Evolutionary conservation across 768 basidiomycete species (phyloP), one percentile per base, ranked within the genome.

Genomic region (Kwoniella mangroviensis): DNA sequence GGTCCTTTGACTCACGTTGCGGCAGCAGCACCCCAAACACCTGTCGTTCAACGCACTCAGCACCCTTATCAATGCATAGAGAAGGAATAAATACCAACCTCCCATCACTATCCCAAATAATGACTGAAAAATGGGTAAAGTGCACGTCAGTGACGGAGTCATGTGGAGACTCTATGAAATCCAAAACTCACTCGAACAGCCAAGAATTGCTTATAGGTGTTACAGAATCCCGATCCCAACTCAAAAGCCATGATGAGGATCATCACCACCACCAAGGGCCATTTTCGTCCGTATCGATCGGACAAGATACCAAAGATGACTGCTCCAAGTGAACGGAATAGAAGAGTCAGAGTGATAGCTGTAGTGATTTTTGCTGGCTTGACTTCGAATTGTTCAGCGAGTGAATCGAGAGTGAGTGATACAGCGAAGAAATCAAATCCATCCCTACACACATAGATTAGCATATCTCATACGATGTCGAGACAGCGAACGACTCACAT

Each of bases 271-370:
- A 74, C 76, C 4, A 74, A 86, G 4, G 94, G 94, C 94, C 94
- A 98, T 86, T 95, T 96, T 34, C 95, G 88, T 4, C 95, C 95
- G 81, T 86, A 96, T 3, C 95, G 88, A 81, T 97, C 95, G 1
- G 91, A 91, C n/a, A 90, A 75, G 53, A 94, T 81, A 56, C 93
- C 94, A 73, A 96, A 94, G 74, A 94, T 84, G 59, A 93, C 71
- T 2, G 82, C 84, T 1, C 85, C 84, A 61, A 87, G 84, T 4
- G 92, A 91, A 69, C 95, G 89, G 86, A 98, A 91, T n/a, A 98
- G 88, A 1, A 98, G 86, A 0, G 95, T 97, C 59, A 97, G 86
- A 6, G 95, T 97, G 79, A 98, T 94, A 4, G 73, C 73, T 15
- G 74, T 78, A 24, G 81, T 79, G 73, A 79, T 77, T 19, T 70